Base-by-base conservation (phyloP, 768 basidiomycete genomes). In the Leucocoprinus sp. region DNA sequence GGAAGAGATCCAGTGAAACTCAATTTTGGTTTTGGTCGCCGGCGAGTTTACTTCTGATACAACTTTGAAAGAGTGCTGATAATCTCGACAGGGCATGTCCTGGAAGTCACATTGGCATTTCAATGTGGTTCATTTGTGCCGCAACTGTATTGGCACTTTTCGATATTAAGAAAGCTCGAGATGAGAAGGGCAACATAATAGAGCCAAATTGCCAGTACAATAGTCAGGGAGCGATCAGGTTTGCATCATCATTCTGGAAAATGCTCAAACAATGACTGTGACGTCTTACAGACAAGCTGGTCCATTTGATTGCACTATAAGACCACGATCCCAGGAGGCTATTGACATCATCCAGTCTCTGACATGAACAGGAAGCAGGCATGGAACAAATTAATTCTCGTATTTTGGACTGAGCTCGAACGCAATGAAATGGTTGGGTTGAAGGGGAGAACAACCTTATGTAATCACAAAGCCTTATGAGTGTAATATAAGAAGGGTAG, bases 1-100 rank as follows among this genome's bases (percentile, higher is more conserved):
- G 57, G 54, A 14, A 51, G 64, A 15, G 70, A 77, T 56, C 74
- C 76, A 26, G 60, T 66, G 28, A 67, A 69, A 29, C 54, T 72
- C 27, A 64, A 72, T 12, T 80, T 78, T 52, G 78, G 77, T 5
- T 80, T 80, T 58, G 78, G 78, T 26, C 63, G 77, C 42, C 63
- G 75, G 73, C 73, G 43, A 61, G 61, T 43, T n/a, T 42, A 48
- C 12, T 2, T 22, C 23, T 44, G 27, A 40, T 31, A 9, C 22
- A 6, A 11, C 5, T 15, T 48, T n/a, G 19, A 14, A 18, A 37
- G 15, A 6, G 11, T 23, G 14, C 31, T 46, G 29, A 28, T 26
- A 41, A 46, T 31, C 21, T 6, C 24, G 14, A 8, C 9, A 58
- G 57, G 15, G 55, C 60, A 21, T 59, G 56, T 37, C 64, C 60